Evolutionary conservation across 495 filamentous ascomycete genomes (phyloP).

Genomic region (Aspergillus bridgeri): DNA sequence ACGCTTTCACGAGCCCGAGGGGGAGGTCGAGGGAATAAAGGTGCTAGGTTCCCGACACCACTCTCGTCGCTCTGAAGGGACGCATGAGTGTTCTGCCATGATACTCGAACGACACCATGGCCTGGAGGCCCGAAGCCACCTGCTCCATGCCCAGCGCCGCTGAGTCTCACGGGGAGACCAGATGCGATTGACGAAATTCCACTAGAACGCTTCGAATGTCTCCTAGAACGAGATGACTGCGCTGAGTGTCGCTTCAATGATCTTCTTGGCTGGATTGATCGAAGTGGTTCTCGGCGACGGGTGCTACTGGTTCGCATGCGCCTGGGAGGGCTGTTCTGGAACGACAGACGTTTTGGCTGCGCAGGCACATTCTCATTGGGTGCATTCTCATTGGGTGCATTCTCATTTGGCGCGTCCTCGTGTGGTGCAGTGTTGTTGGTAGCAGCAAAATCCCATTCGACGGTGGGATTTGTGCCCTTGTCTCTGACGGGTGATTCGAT

Average conservation of each 20-base stretch:
- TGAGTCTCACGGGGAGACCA: constrained; percentile 38
- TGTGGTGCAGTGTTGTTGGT: constrained; percentile 23
- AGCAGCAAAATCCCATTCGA: constrained; percentile 29
- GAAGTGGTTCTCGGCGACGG: constrained; percentile 36
- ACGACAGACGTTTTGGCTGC: constrained; percentile 32
- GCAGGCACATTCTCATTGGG: constrained; percentile 16
- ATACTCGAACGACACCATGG: constrained; percentile 42
- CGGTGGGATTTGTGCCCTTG: constrained; percentile 21
- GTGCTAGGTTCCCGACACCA: constrained; percentile 33
- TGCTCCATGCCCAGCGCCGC: constrained; percentile 49
- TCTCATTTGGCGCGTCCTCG: constrained; percentile 22
- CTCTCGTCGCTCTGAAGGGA: constrained; percentile 41
- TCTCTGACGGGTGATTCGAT: constrained; percentile 17
- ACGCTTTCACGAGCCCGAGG: constrained; percentile 27
- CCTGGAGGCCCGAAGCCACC: constrained; percentile 46
- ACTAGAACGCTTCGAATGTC: constrained; percentile 44
- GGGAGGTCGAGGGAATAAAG: constrained; percentile 40
- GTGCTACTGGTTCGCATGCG: constrained; percentile 33
- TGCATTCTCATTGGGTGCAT: constrained; percentile 27
- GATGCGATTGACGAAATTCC: constrained; percentile 40
- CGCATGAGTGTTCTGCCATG: constrained; percentile 44
- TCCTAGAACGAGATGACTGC: constrained; percentile 38
- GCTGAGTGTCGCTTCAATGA: constrained; percentile 42
- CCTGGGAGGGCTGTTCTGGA: constrained; percentile 28
- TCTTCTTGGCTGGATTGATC: constrained; percentile 37